Base-by-base conservation (phyloP, 176 grass and related monocot genomes). In the Ananas comosus region DNA sequence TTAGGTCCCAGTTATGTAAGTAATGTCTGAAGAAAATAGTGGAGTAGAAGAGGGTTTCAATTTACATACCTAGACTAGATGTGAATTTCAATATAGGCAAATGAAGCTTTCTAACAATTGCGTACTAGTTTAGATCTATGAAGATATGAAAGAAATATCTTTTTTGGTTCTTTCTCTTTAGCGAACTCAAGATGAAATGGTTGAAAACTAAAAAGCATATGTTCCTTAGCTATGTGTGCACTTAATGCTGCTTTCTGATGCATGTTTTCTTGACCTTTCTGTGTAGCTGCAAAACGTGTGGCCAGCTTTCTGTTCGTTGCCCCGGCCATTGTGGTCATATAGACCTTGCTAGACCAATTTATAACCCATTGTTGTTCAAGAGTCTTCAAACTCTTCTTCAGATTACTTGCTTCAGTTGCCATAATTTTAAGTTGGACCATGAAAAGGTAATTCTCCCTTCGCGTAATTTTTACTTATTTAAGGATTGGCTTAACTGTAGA, bases 291-390 rank as follows among this genome's bases (percentile, higher is more conserved):
- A 96, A 91, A 76, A 82, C 81, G 69, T 96, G 93, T 67, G 86
- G 81, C 67, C 93, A 90, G 71, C 49, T 80, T 50, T 82, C 86
- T 18, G 19, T 23, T 75, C 64, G 66, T 50, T 96, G 93, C 79
- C 79, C 93, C 9, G 93, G 93, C 16, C 93, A 96, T 68, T 96
- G 87, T 61, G 93, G 93, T 75, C 89, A 92, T 68, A 92, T 96
- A 64, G 89, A 96, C 69, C 73, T 96, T 67, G 74, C 81, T 61
- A 87, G 78, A 72, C 57, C 58, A n/a, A 49, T 96, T 71, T 92
- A 82, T 74, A 92, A 92, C 66, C 93, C 93, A 50, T 83, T 96
- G 67, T 64, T 96, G 9, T 96, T 96, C 73, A 61, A 5, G 65
- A 85, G 47, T 63, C 69, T 95, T 25, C 79, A 74, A 80, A 74